phyloP scores from a whole-genome alignment of 176 grass and related monocot species.

The Elymus sibiricus region DNA sequence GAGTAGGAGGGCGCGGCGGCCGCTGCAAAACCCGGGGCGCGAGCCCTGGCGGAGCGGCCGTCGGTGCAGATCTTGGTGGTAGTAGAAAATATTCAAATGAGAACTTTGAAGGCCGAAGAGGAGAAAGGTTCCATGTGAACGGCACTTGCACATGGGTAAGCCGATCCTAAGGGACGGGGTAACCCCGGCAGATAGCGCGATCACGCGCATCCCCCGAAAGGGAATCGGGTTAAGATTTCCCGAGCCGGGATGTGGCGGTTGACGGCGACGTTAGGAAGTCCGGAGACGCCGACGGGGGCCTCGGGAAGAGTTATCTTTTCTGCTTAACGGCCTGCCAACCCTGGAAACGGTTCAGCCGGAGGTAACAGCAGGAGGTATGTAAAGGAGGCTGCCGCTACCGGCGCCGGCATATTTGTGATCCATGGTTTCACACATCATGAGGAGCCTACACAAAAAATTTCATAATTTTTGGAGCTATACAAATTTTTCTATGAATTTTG shows the following conservation, averaged over 20 bases:
- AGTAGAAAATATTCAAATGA: constrained; percentile 84
- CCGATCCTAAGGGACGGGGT: constrained; percentile 63
- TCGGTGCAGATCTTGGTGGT: constrained; percentile 76
- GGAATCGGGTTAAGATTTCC: constrained; percentile 62
- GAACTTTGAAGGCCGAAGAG: constrained; percentile 80
- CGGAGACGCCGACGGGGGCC: constrained; percentile 49
- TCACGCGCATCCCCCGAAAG: constrained; percentile 32
- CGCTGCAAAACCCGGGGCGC: constrained; percentile 55
- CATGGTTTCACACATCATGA: too few relatives aligned
- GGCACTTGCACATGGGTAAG: constrained; percentile 65
- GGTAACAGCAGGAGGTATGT: too few relatives aligned
- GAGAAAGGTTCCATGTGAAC: constrained; percentile 89
- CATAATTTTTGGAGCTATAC: too few relatives aligned
- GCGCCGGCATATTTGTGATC: too few relatives aligned
- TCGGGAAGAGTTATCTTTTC: constrained; percentile 69
- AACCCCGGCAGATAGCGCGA: constrained; percentile 51
- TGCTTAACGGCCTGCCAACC: not conserved
- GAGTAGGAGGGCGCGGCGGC: constrained; percentile 3
- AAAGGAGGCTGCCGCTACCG: too few relatives aligned
- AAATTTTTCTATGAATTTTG: too few relatives aligned
- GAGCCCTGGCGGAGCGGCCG: constrained; percentile 58
- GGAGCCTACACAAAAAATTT: too few relatives aligned
- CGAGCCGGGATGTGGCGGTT: constrained; percentile 41
- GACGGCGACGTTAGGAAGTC: constrained; percentile 58
- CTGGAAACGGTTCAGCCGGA: not conserved